These are phyloP conservation scores for Claviceps digitariae DNA, from an alignment of 2,329 filamentous ascomycete genomes.

Conservation along the genomic window DNA sequence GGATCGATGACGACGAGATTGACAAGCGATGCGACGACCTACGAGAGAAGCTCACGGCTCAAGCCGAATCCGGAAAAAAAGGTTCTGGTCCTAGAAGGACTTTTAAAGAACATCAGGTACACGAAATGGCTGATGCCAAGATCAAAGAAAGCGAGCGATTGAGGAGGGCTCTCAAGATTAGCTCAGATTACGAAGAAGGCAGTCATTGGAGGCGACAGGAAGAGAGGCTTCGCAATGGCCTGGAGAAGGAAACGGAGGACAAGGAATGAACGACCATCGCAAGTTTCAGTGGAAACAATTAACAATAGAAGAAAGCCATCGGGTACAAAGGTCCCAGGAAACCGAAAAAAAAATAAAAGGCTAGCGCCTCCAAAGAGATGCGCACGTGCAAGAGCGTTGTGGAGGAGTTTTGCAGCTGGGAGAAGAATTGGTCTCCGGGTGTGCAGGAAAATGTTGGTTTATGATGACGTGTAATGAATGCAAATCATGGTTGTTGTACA, in stretches of 20 bases:
- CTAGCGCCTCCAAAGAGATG: background rate
- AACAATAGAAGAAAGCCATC: background rate
- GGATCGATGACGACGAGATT: conserved; percentile 80
- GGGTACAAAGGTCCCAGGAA: background rate
- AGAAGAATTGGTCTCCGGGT: background rate
- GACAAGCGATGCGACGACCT: conserved; percentile 44
- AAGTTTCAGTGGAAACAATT: too few relatives aligned
- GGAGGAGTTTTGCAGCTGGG: background rate
- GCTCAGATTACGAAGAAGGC: conserved; percentile 73
- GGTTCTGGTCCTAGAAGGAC: conserved; percentile 28
- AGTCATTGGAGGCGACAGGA: conserved; percentile 77
- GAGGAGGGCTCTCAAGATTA: conserved; percentile 74
- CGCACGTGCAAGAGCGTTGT: background rate
- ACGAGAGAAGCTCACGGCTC: conserved; percentile 25
- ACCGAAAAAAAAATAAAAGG: background rate
- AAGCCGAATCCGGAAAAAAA: conserved; percentile 21
- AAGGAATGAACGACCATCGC: background rate
- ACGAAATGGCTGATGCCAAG: conserved; percentile 92
- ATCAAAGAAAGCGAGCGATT: conserved; percentile 88
- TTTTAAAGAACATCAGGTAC: conserved; percentile 86
- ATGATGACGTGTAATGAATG: background rate
- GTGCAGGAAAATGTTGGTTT: background rate
- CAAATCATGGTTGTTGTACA: background rate
- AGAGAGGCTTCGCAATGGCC: conserved; percentile 41
- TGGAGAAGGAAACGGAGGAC: conserved; percentile 25